Conservation (phyloP, 495 filamentous ascomycete species). For the Neurospora sp. region DNA sequence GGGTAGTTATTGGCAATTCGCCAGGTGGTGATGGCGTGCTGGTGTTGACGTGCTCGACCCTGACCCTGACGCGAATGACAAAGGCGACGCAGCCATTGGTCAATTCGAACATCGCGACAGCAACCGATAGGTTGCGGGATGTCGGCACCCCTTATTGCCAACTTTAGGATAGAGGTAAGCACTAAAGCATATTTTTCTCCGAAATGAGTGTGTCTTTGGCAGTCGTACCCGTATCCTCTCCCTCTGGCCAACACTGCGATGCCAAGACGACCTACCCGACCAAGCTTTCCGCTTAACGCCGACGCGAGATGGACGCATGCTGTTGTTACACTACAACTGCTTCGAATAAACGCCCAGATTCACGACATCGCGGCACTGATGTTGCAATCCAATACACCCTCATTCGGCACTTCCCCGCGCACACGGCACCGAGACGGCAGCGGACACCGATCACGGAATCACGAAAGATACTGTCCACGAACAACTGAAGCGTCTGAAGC, state of each 20-base stretch:
- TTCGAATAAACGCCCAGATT: not conserved
- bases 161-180: not conserved
- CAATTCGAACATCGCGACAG: not conserved
- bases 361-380: not conserved
- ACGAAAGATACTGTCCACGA: not conserved
- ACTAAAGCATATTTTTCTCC: not conserved
- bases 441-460: not conserved
- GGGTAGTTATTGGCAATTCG: not conserved
- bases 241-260: not conserved
- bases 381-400: not conserved
- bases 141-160: not conserved
- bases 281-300: not conserved
- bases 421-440: not conserved
- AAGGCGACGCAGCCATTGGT: not conserved
- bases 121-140: not conserved
- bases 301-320: not conserved
- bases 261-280: not conserved
- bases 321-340: not conserved
- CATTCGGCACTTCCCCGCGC: not conserved
- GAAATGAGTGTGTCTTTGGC: not conserved
- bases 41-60: constrained; percentile 13
- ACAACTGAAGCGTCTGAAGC: not conserved
- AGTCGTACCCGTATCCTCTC: not conserved
- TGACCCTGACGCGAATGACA: constrained; percentile 9
- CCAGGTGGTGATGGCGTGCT: constrained; percentile 11